Base-by-base conservation (phyloP, 2,329 filamentous ascomycete genomes). In the Alternaria infectoria region DNA sequence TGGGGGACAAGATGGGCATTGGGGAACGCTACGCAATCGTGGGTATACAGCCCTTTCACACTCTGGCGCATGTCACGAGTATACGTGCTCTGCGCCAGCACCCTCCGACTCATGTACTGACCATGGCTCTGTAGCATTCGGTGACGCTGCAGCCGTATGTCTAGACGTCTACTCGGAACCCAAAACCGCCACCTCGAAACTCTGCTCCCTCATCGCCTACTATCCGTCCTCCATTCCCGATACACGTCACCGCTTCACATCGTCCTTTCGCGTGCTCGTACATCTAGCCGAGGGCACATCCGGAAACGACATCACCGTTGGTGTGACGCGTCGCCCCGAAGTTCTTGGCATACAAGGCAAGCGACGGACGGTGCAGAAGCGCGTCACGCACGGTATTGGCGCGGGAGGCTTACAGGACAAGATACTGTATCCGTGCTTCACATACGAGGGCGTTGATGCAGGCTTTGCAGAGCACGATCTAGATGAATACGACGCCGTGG, bases 401-500 rank as follows among this genome's bases (percentile, higher is more conserved):
- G 81, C 82, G 10, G 86, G 83, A 32, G 74, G 86, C 4, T 73
- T 81, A 36, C 76, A 78, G 30, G 69, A 74, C 45, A 80, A 81
- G 59, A 77, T 83, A n/a, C 75, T 78, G 51, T 81, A 83, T 61
- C 80, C 80, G 45, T 79, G 83, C 5, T 89, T 85, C 71, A 83
- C 83, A 0, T 90, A 90, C 68, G 82, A 84, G 11, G 82, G 84
- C 63, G 86, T 80, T 0, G 81, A 87, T 54, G 80, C 87, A 0
- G 91, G 91, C 0, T 93, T 94, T 66, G 91, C 91, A 0, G 91
- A 93, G 77, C 84, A 86, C 19, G 88, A 92, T 59, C 76, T 91
- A 30, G 88, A 91, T 3, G 87, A 90, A 67, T 93, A 88, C 69
- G 86, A 93, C 66, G 82, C 85, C 10, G 82, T 91, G 4, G 86